Conservation (phyloP, 148 eudicot species). For the Rhododendron vialii region DNA sequence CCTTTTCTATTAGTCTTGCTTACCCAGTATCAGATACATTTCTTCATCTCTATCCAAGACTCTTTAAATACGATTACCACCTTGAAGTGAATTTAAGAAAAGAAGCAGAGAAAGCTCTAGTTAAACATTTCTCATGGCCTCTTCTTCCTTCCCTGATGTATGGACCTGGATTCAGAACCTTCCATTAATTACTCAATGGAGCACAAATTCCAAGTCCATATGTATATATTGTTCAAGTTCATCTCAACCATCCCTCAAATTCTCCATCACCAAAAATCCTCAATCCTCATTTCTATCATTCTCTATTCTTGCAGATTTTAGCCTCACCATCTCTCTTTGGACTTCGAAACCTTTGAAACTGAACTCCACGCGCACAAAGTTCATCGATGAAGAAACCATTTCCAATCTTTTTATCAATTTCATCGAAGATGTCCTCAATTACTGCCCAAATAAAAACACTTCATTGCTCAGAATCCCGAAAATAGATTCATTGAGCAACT, state of each 20-base stretch:
- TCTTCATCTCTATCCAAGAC: neutral
- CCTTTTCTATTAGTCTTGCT: neutral
- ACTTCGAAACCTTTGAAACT: conserved; percentile 53
- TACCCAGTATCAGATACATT: neutral
- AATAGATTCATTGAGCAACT: conserved; percentile 20
- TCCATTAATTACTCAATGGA: conserved; percentile 60
- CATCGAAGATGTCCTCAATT: conserved; percentile 63
- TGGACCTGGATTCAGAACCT: conserved; percentile 76
- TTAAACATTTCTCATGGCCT: conserved; percentile 16
- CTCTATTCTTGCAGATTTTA: conserved; percentile 55
- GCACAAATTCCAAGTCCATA: conserved; percentile 37
- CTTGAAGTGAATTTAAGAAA: neutral
- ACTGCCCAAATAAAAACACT: conserved; percentile 40
- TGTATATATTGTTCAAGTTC: conserved; percentile 49
- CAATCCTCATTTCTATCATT: conserved; percentile 36
- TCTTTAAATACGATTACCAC: conserved; percentile 10
- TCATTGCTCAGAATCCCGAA: conserved; percentile 27
- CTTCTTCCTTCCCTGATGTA: conserved; percentile 42
- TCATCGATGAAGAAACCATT: conserved; percentile 30
- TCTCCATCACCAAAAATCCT: conserved; percentile 37
- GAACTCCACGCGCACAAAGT: conserved; percentile 9
- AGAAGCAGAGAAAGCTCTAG: conserved; percentile 1
- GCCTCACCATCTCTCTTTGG: conserved; percentile 59
- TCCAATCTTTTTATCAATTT: conserved; percentile 43
- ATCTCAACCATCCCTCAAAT: conserved; percentile 51